A percentile compares a stretch with the other conserved stretches of the same genome.
phyloP scores from a whole-genome alignment of 345 rosid species.

The Salix suchowensis region DNA sequence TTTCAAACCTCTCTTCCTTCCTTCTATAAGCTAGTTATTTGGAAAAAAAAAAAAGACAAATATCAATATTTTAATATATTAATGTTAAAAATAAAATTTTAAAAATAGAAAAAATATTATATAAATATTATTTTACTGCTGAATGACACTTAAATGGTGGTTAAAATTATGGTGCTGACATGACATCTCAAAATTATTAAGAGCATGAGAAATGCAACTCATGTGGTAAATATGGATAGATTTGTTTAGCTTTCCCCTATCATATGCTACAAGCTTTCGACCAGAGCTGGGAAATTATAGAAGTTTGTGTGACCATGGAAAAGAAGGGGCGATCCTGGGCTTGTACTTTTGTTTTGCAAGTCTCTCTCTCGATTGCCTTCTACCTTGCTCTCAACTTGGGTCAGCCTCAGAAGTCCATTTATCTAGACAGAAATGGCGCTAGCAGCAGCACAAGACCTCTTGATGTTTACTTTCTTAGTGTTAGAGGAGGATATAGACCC shows the following conservation, averaged over 20 bases:
- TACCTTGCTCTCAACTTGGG: constrained; percentile 62
- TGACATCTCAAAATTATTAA: no score
- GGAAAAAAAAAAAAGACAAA: no score
- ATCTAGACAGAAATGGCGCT: constrained; percentile 15
- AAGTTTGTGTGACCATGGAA: constrained; percentile 34
- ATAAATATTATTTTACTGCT: no score
- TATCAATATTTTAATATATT: no score
- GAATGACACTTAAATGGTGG: no score
- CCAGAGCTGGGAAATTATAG: neutral
- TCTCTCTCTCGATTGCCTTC: constrained; percentile 51
- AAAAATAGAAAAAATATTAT: no score
- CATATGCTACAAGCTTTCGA: neutral
- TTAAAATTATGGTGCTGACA: no score
- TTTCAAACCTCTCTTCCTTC: no score
- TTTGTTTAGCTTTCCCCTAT: neutral
- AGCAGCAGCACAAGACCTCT: constrained; percentile 10
- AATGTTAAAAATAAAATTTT: no score
- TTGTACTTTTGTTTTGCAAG: constrained; percentile 52
- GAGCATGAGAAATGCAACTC: no score
- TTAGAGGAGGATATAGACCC: constrained; percentile 54
- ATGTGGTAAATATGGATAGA: no score
- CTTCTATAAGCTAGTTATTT: no score
- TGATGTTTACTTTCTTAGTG: constrained; percentile 57
- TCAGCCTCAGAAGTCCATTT: constrained; percentile 33
- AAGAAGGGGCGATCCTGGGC: constrained; percentile 40